Conservation (phyloP, 495 filamentous ascomycete species). For the Ascobolus immersus region DNA sequence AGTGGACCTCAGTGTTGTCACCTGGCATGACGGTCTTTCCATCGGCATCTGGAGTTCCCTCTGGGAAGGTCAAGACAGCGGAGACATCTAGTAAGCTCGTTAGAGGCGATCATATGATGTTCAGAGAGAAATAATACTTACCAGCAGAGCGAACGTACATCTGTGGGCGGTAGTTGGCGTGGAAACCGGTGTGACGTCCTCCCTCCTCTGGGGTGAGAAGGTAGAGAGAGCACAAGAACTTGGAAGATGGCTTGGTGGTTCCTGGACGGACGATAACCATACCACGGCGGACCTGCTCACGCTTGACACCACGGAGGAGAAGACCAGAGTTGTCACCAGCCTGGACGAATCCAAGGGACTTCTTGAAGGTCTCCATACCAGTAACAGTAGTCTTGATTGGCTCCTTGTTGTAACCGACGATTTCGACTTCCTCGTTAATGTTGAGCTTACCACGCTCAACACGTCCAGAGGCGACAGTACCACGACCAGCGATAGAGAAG, state of each 20-base stretch:
- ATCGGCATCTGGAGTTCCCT: conserved; percentile 36
- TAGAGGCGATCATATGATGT: conserved; percentile 18
- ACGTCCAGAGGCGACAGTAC: conserved; percentile 86
- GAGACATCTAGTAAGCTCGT: conserved; percentile 75
- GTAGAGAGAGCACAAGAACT: conserved; percentile 89
- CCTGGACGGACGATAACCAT: conserved; percentile 76
- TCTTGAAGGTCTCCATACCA: conserved; percentile 98
- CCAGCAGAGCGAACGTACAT: conserved; percentile 82
- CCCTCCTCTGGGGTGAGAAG: conserved; percentile 93
- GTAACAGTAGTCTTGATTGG: conserved; percentile 96
- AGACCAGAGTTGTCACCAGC: conserved; percentile 98
- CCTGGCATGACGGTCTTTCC: conserved; percentile 77
- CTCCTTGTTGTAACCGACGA: conserved; percentile 51
- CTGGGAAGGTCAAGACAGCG: conserved; percentile 54
- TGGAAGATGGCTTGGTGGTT: conserved; percentile 48
- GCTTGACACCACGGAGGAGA: conserved; percentile 74
- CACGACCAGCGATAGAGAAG: conserved; percentile 92
- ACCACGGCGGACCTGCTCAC: conserved; percentile 77
- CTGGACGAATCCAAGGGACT: conserved; percentile 76
- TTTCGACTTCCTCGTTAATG: conserved; percentile 77
- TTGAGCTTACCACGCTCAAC: conserved; percentile 87
- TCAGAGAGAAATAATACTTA: too few relatives aligned
- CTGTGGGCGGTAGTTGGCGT: conserved; percentile 82
- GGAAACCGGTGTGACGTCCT: conserved; percentile 82
- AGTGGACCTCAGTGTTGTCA: conserved; percentile 93